Evolutionary conservation across 75 land plant species (phyloP).

Genomic region (Ceratopteris richardii): DNA sequence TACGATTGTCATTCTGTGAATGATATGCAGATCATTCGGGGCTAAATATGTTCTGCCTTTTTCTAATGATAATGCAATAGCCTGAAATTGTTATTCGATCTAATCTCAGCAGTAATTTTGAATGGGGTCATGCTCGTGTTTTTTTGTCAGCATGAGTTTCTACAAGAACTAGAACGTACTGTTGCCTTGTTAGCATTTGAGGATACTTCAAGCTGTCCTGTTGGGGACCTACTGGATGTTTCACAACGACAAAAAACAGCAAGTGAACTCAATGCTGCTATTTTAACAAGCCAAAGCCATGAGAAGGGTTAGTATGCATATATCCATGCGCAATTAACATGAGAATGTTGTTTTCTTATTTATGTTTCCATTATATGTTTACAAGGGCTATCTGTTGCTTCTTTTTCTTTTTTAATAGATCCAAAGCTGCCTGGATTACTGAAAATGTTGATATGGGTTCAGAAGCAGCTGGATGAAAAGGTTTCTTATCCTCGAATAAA

Average conservation of each 20-base stretch:
- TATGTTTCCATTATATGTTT: no score
- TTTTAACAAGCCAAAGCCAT: conserved; percentile 96
- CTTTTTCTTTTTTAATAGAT: conserved; percentile 37
- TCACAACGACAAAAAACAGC: conserved; percentile 96
- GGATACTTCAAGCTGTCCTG: conserved; percentile 75
- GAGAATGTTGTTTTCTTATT: no score
- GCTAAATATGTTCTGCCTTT: no score
- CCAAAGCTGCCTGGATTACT: conserved; percentile 88
- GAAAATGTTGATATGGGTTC: conserved; percentile 85
- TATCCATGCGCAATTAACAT: no score
- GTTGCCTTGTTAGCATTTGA: conserved; percentile 93
- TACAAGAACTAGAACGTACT: conserved; percentile 92
- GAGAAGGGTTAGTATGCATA: conserved; percentile 83
- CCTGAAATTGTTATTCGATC: no score
- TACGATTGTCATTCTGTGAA: no score
- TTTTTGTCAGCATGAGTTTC: conserved; percentile 61
- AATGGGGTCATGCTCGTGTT: no score
- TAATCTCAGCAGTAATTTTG: no score
- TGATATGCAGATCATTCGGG: no score
- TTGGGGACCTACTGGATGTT: conserved; percentile 74
- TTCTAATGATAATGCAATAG: no score
- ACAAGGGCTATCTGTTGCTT: conserved; percentile 1
- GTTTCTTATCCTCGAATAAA: conserved; percentile 73
- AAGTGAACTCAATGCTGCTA: conserved; percentile 95
- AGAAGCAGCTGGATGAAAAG: conserved; percentile 82